Conservation (phyloP, 768 basidiomycete genomes). For the Tylopilus vinaceipallidus region DNA sequence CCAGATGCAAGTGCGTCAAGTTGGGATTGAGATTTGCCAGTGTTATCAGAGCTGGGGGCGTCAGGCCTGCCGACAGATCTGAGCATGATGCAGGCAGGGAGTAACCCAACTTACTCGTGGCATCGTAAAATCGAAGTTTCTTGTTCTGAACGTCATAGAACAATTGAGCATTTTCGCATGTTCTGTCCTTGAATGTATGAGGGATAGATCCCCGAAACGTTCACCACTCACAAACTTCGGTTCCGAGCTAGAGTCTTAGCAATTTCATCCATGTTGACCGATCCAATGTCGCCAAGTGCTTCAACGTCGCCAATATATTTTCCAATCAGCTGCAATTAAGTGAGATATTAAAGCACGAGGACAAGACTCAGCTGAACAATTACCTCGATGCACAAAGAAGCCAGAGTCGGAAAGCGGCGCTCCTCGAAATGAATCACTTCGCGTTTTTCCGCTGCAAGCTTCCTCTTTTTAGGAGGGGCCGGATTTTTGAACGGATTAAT, state of each 20-base stretch:
- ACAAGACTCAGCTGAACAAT: not conserved
- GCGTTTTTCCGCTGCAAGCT: conserved; percentile 61
- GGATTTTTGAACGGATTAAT: conserved; percentile 86
- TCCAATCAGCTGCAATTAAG: conserved; percentile 62
- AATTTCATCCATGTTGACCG: conserved; percentile 81
- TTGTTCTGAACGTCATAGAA: conserved; percentile 79
- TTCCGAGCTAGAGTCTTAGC: conserved; percentile 80
- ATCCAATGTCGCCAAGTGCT: conserved; percentile 83
- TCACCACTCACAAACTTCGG: conserved; percentile 65
- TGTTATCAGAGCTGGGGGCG: conserved; percentile 61
- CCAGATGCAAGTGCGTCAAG: conserved; percentile 73
- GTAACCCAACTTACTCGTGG: conserved; percentile 65
- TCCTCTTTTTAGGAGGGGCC: conserved; percentile 57
- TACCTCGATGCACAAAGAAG: conserved; percentile 80
- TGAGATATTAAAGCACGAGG: not conserved
- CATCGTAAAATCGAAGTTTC: conserved; percentile 78
- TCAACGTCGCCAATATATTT: conserved; percentile 88
- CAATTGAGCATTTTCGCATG: conserved; percentile 71
- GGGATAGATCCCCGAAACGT: not conserved
- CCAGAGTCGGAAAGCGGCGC: conserved; percentile 65
- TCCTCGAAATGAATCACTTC: conserved; percentile 70
- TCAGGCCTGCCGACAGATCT: conserved; percentile 52
- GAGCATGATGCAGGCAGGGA: not conserved
- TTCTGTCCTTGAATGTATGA: conserved; percentile 42
- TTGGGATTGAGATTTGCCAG: conserved; percentile 84